Conservation (phyloP, 352 stramenopile genomes). For the Halophytophthora polymorphica region DNA sequence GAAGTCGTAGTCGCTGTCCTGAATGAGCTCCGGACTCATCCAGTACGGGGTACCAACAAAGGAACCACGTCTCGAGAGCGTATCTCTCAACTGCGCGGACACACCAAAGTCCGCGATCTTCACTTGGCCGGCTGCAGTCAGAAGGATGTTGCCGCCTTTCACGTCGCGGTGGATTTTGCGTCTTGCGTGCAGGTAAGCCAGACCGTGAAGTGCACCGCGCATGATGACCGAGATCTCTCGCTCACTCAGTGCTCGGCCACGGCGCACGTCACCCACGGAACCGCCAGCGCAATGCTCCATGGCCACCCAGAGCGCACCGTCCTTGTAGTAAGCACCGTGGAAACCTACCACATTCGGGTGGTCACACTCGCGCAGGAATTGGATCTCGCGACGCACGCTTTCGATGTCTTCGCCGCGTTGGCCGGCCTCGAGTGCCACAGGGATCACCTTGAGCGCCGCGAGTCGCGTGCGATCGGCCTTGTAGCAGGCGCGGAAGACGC, state of each 20-base stretch:
- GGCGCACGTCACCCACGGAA: conserved; percentile 72
- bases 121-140: conserved; percentile 89
- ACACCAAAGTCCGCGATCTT: conserved; percentile 95
- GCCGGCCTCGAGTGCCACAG: conserved; percentile 53
- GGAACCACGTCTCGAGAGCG: conserved; percentile 50
- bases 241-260: conserved; percentile 46
- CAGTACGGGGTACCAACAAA: conserved; percentile 93
- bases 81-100: conserved; percentile 56
- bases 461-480: conserved; percentile 32
- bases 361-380: conserved; percentile 71
- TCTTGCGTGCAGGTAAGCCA: conserved; percentile 82
- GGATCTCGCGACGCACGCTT: conserved; percentile 65
- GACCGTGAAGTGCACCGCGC: conserved; percentile 64
- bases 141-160: conserved; percentile 93
- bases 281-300: conserved; percentile 90
- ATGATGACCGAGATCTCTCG: conserved; percentile 78
- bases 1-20: conserved; percentile 89
- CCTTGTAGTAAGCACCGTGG: conserved; percentile 76
- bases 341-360: conserved; percentile 79
- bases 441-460: conserved; percentile 75
- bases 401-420: conserved; percentile 69
- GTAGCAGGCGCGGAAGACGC: conserved; percentile 64
- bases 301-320: conserved; percentile 82
- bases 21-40: conserved; percentile 95
- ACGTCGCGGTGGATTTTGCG: conserved; percentile 93